phyloP scores from a whole-genome alignment of 2,329 filamentous ascomycete species.

The Fusarium marasasianum region DNA sequence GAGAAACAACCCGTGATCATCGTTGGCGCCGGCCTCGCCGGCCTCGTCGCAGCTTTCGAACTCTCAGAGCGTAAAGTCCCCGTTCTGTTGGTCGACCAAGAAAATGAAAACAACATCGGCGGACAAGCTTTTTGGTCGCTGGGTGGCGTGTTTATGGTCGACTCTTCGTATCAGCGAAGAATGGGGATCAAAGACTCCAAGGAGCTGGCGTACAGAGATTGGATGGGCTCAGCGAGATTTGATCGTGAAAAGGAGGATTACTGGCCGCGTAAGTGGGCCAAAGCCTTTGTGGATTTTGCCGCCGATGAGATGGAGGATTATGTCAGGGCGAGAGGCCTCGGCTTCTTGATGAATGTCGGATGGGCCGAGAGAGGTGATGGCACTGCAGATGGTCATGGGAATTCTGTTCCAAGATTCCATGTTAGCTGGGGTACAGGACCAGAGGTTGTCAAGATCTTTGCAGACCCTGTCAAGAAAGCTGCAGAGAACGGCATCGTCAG shows the following conservation, averaged over 20 bases:
- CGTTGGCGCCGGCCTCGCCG: constrained; percentile 65
- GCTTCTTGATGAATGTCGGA: constrained; percentile 63
- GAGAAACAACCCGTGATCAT: constrained; percentile 58
- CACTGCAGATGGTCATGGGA: constrained; percentile 65
- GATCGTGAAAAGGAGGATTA: constrained; percentile 65
- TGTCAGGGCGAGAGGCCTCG: constrained; percentile 61
- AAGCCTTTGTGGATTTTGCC: constrained; percentile 71
- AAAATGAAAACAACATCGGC: constrained; percentile 64
- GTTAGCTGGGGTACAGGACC: constrained; percentile 70
- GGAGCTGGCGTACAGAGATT: constrained; percentile 67
- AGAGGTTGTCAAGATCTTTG: constrained; percentile 67
- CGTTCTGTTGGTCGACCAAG: constrained; percentile 65
- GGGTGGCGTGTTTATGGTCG: constrained; percentile 68
- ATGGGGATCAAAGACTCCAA: constrained; percentile 67
- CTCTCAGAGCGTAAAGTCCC: constrained; percentile 61
- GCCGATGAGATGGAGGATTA: constrained; percentile 67
- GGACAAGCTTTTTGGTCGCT: constrained; percentile 73
- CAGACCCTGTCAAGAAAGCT: constrained; percentile 63
- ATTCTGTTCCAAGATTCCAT: constrained; percentile 71
- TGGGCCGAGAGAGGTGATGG: constrained; percentile 71
- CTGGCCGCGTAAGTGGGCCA: constrained; percentile 70
- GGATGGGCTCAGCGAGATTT: constrained; percentile 66
- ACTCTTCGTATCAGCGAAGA: constrained; percentile 65
- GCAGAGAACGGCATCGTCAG: constrained; percentile 62
- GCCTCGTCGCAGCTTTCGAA: constrained; percentile 68